Base-by-base conservation (phyloP, 441 rosid species). In the Dalechampia spathulata region DNA sequence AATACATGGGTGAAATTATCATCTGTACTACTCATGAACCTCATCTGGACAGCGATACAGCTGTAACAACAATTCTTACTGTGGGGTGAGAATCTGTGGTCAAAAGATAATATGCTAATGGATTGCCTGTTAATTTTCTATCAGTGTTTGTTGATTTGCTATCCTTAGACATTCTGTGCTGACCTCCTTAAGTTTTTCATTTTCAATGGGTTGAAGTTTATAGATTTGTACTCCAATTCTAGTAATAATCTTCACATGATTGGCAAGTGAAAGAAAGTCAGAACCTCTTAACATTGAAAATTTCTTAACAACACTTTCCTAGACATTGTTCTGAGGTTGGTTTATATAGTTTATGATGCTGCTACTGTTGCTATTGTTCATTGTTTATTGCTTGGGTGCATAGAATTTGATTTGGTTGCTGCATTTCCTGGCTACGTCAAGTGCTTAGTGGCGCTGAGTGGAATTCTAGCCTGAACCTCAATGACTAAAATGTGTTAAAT, bases 61-160 rank as follows among this genome's bases (percentile, higher is more conserved):
- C 79, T 25, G 75, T 85, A 57, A 81, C 98, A 60, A 78, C 90
- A 6, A 73, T 92, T 75, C 60, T 86, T 72, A 63, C 75, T 49
- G 52, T 77, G 56, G 84, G 94, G 96, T 92, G 79, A 68, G 80
- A 57, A 53, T 69, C 45, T 54, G 28, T 49, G 4, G 9, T 39
- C 37, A 43, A 52, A 20, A 19, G 32, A 15, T 56, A 54, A 48
- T 61, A 61, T 51, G 39, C 38, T 6, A 36, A 39, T 17, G 19
- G 3, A 22, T 50, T 0, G 21, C 52, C 38, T 39, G 41, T 34
- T 38, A 21, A 25, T 54, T 57, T 6, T 57, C 40, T 20, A 10
- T 42, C 55, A 37, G 36, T 44, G 38, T 52, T 53, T 14, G 43
- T 54, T 38, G 42, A 48, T 20, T 46, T 43, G 13, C 10, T 45